Conservation (phyloP, 768 basidiomycete genomes). For the Crucibulum laeve region DNA sequence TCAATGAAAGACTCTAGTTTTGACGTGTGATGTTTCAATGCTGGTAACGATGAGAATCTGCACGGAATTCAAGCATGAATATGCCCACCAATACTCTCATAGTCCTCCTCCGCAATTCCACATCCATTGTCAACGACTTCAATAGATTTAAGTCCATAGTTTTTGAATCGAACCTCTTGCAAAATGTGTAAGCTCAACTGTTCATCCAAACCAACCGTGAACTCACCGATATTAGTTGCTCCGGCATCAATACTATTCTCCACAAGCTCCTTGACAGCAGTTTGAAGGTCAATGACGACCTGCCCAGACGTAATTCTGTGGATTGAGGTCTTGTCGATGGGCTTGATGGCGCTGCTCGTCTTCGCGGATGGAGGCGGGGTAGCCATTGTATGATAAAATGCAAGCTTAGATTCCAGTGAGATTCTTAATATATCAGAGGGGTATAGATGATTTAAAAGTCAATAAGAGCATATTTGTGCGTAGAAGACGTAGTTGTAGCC, state of each 20-base stretch:
- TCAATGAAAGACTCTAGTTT: conserved; percentile 79
- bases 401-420: no score
- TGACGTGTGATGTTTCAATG: conserved; percentile 90
- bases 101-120: conserved; percentile 77
- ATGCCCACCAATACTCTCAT: conserved; percentile 69
- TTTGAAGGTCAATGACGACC: conserved; percentile 90
- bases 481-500: no score
- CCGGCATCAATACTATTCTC: conserved; percentile 96
- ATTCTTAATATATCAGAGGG: no score
- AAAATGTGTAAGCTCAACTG: neutral
- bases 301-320: conserved; percentile 94
- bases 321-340: conserved; percentile 74
- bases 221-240: conserved; percentile 78
- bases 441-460: no score
- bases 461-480: no score
- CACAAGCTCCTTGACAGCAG: conserved; percentile 92
- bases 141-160: conserved; percentile 76
- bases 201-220: neutral
- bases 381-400: no score
- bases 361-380: no score
- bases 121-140: conserved; percentile 93
- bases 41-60: conserved; percentile 29
- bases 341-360: no score
- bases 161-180: conserved; percentile 85
- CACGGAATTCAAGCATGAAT: conserved; percentile 1